Evolutionary conservation across 2,329 filamentous ascomycete genomes (phyloP).

Genomic region (Neopestalotiopsis clavispora): DNA sequence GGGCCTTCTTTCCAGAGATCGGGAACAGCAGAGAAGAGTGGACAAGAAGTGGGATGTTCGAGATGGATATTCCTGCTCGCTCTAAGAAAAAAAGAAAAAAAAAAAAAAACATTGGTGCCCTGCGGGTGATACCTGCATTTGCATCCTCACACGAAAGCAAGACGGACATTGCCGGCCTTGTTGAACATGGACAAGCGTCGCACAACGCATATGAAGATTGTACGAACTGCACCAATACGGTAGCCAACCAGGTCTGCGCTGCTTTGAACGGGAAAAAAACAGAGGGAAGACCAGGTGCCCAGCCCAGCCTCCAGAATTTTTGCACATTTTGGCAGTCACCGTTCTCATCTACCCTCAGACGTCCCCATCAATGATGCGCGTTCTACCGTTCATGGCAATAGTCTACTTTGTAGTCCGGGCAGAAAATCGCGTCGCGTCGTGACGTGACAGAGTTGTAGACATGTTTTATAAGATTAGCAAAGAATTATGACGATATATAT

Average conservation of each 20-base stretch:
- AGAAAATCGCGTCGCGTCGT: background rate
- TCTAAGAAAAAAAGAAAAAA: too few relatives aligned
- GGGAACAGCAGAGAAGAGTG: constrained; percentile 4
- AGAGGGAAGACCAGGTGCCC: background rate
- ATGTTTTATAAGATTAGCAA: background rate
- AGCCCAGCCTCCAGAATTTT: background rate
- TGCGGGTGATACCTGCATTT: background rate
- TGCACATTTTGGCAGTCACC: background rate
- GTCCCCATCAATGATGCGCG: background rate
- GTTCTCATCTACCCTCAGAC: too few relatives aligned
- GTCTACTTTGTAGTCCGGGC: background rate
- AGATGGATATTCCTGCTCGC: background rate
- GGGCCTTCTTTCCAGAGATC: constrained; percentile 5
- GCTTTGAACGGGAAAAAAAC: background rate
- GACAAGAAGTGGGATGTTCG: background rate
- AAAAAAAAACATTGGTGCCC: background rate
- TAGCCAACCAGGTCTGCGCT: background rate
- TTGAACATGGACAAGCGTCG: background rate
- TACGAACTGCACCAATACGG: background rate
- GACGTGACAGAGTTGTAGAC: constrained; percentile 2
- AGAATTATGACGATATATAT: background rate
- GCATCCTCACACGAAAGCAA: background rate
- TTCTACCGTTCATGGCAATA: background rate
- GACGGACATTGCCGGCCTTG: background rate
- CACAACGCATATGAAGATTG: background rate